Evolutionary conservation across 108 stramenopile genomes (phyloP), one percentile per base, ranked within the genome.

Genomic region (Conticribra weissflogii): DNA sequence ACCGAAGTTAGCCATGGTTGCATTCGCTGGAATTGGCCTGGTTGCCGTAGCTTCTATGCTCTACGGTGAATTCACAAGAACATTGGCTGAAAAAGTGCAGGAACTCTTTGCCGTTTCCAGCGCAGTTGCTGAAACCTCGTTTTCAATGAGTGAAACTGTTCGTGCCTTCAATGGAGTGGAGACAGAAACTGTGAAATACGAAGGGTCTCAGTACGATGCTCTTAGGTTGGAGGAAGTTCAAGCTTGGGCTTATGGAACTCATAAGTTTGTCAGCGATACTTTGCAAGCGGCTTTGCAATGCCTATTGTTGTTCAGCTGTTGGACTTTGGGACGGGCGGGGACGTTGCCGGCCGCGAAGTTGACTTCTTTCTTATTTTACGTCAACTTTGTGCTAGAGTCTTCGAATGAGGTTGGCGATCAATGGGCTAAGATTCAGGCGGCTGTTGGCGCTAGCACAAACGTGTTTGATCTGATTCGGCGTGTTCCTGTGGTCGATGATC

Each of bases 401-500:
- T 84, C 86, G 15, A 91, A 89, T 63, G 94, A 92, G 68, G 90
- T 92, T 18, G 89, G 91, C 17, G 91, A 92, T 65, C 90, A 95
- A 65, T 92, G 89, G 90, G 91, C 91, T 31, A 91, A 91, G 66
- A 88, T 95, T 32, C 88, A 91, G 58, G 72, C 78, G 27, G 94
- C 94, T 3, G 72, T 95, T 50, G 94, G 91, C 30, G 91, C 91
- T 9, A 87, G 86, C 36, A 81, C 86, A 31, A 89, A 81, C 65
- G 94, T 92, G 29, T 95, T 92, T 66, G 91, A 95, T 48, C 59
- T 95, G 54, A 86, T 92, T 33, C 64, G 77, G 33, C 79, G 94
- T 17, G 68, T 82, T 25, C 94, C 94, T 25, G 59, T 56, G 8
- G 79, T 92, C n/a, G 68, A 76, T 31, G 94, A 92, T 71, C 90